Percentiles rank a stretch among this genome's conserved stretches.
Evolutionary conservation across 177 flowering plant species (phyloP).

Genomic region (Tripterygium wilfordii): DNA sequence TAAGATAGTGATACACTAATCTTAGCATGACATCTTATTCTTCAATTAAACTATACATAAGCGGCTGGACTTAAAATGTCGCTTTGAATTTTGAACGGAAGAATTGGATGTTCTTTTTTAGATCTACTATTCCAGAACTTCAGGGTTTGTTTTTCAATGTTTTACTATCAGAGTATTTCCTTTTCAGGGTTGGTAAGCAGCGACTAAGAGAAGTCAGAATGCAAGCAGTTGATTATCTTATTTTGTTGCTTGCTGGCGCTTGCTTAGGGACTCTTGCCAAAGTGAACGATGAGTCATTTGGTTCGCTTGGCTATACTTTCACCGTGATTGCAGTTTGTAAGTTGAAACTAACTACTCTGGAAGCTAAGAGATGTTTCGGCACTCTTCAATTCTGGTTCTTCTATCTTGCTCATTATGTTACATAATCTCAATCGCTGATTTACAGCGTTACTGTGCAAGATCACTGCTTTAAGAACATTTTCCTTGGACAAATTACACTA

Average conservation of each 20-base stretch:
- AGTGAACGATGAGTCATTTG: constrained; percentile 93
- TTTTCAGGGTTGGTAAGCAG: constrained; percentile 78
- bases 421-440: not conserved
- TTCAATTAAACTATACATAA: too few relatives aligned
- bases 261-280: constrained; percentile 95
- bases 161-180: not conserved
- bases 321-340: constrained; percentile 97
- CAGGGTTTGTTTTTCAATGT: too few relatives aligned
- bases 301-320: constrained; percentile 76
- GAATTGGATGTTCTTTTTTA: too few relatives aligned
- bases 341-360: too few relatives aligned
- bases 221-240: constrained; percentile 81
- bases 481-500: constrained; percentile 61
- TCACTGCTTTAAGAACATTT: constrained; percentile 72
- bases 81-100: too few relatives aligned
- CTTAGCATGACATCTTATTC: too few relatives aligned
- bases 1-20: too few relatives aligned
- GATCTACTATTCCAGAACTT: too few relatives aligned
- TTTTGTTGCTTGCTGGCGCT: constrained; percentile 83
- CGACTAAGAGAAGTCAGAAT: constrained; percentile 76
- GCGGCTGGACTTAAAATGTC: too few relatives aligned
- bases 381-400: too few relatives aligned
- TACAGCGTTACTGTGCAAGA: constrained; percentile 71
- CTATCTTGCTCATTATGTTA: not conserved
- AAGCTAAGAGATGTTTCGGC: too few relatives aligned